These are phyloP conservation scores for Puccinia hordei DNA, from an alignment of 1,284 basidiomycete genomes.

Conservation along the genomic window DNA sequence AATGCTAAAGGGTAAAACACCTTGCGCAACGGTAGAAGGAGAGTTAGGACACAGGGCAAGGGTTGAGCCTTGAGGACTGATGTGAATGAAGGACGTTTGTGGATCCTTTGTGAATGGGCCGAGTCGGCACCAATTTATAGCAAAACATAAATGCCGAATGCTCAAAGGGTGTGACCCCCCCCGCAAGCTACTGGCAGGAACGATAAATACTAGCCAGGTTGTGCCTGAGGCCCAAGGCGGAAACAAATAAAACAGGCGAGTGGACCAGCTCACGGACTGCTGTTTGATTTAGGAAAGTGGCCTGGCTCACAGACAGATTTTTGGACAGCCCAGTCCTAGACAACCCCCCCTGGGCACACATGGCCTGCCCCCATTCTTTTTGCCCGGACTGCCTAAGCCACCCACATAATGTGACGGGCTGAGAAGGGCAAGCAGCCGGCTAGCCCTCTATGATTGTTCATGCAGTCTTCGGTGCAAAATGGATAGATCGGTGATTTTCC, in stretches of 20 bases:
- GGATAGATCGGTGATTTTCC: background rate
- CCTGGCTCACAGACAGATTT: background rate
- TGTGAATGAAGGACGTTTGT: background rate
- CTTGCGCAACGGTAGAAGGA: background rate
- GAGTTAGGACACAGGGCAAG: constrained; percentile 22
- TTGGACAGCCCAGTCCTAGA: constrained; percentile 10
- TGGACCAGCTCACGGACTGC: constrained; percentile 7
- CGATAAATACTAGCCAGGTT: background rate
- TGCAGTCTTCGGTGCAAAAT: background rate
- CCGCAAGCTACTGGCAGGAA: background rate
- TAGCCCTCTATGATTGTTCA: no score
- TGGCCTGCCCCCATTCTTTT: background rate
- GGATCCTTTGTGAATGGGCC: background rate
- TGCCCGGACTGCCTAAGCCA: background rate
- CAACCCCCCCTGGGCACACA: background rate
- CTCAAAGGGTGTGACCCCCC: background rate
- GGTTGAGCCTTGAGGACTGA: constrained; percentile 6
- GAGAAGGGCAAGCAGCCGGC: background rate
- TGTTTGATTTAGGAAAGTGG: background rate
- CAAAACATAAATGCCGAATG: constrained; percentile 15
- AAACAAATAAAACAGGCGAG: background rate
- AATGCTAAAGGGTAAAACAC: background rate
- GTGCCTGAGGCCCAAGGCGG: background rate
- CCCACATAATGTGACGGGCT: background rate
- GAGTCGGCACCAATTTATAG: constrained; percentile 32